Percentiles rank a stretch among this genome's conserved stretches.
Evolutionary conservation across 208 protist species (phyloP).

Genomic region (Trichomonas tenax): DNA sequence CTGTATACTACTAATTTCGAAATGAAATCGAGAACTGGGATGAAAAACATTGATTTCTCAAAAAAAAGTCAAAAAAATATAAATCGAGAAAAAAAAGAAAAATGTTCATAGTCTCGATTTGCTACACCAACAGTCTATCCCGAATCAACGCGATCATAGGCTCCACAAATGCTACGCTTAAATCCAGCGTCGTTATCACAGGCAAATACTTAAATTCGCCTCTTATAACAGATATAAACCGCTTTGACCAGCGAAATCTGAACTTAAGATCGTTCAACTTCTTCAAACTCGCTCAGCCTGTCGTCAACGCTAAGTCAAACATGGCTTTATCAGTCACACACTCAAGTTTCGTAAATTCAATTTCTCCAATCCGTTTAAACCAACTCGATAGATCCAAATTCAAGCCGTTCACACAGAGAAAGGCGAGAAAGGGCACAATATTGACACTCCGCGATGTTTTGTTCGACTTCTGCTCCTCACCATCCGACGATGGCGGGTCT

Average conservation of each 20-base stretch:
- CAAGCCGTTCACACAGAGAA: background rate
- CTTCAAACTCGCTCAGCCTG: background rate
- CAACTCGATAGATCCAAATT: background rate
- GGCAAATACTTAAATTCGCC: background rate
- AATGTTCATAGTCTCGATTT: background rate
- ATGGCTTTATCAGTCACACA: background rate
- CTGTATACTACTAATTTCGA: no score
- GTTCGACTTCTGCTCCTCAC: background rate
- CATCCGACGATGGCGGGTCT: background rate
- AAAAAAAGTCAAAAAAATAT: background rate
- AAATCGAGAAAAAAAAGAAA: background rate
- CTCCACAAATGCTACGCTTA: background rate
- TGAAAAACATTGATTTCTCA: no score
- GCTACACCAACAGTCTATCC: background rate
- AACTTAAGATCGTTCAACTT: background rate
- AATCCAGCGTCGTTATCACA: background rate
- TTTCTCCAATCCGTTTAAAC: background rate
- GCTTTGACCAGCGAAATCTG: background rate
- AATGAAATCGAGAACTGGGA: no score
- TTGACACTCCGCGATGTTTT: background rate
- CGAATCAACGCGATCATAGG: background rate
- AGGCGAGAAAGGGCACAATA: background rate
- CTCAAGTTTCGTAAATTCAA: background rate
- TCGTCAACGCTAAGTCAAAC: background rate
- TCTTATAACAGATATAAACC: background rate